These are phyloP conservation scores for Saccharomyces hybrid DNA, from an alignment of 1,139 yeast species.

Conservation along the genomic window DNA sequence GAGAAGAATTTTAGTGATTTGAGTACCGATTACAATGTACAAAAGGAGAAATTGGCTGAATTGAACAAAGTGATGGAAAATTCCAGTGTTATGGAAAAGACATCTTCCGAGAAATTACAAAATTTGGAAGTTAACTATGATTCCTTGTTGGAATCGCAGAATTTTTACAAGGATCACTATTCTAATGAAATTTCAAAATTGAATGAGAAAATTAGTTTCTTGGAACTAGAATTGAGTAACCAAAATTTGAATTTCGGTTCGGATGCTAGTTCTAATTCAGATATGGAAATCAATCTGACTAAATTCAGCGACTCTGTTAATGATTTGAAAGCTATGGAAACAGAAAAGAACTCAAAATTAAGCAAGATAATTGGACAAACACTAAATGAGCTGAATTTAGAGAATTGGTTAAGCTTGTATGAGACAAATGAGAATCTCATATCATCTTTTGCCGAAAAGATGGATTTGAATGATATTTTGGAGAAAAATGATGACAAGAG, in stretches of 20 bases:
- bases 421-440: conserved; percentile 14
- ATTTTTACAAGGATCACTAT: conserved; percentile 3
- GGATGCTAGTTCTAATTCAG: background rate
- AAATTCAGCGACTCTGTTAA: background rate
- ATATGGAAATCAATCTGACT: background rate
- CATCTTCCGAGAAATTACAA: background rate
- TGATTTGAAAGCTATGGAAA: background rate
- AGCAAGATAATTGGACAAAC: conserved; percentile 1
- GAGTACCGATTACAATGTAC: background rate
- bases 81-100: background rate
- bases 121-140: background rate
- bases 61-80: conserved; percentile 30
- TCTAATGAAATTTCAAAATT: conserved; percentile 1
- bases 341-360: background rate
- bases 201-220: conserved; percentile 1
- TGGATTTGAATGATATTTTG: conserved; percentile 8
- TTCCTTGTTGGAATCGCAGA: background rate
- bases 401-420: conserved; percentile 18
- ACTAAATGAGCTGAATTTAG: conserved; percentile 10
- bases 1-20: conserved; percentile 33
- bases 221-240: background rate
- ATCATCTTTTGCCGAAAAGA: conserved; percentile 15
- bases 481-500: background rate
- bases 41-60: conserved; percentile 38
- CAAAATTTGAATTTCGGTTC: background rate